Evolutionary conservation across 1,139 yeast genomes (phyloP), one percentile per base, ranked within the genome.

Genomic region (Lodderomyces theae): DNA sequence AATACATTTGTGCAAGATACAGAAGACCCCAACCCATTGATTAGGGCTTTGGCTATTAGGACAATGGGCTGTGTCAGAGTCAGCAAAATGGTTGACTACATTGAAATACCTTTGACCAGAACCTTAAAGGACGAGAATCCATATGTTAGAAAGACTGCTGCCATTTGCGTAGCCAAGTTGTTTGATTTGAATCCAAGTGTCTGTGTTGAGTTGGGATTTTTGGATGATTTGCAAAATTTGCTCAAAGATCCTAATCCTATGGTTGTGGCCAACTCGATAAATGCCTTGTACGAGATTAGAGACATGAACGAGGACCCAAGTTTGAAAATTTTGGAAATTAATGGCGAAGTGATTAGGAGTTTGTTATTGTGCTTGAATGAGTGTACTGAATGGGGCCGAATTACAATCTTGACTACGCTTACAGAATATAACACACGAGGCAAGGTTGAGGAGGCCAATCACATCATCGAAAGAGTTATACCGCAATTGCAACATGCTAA

Each of bases 41-140:
- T 94, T 24, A 75, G 98, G 44, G 97, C 98, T 0, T 76, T 94
- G 62, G 97, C 99, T 0, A 90, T 94, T 45, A 78, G 98, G 57
- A 94, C 99, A 10, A 94, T 94, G 99, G 97, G 98, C 1, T 92
- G 97, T 67, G 89, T 94, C 41, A 71, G 98, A 37, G 98, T 94
- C 21, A 94, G 86, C 54, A 89, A 86, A 62, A 90, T 94, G 82
- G 88, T 89, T 34, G 97, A 90, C 58, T 92, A 94, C 59, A 81
- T 94, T 80, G 94, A 89, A 50, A 81, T 85, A 23, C 98, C 98
- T 0, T 71, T 94, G 48, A 81, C 82, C 51, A 77, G 87, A 54
- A 90, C 97, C 1, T 69, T 94, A 51, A 74, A 74, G 47, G 98
- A 92, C 63, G 97, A 89, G 54, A 90, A 90, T 58, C 98, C 99